Conservation (phyloP, 2,329 filamentous ascomycete genomes). For the Kalmusia sp. region DNA sequence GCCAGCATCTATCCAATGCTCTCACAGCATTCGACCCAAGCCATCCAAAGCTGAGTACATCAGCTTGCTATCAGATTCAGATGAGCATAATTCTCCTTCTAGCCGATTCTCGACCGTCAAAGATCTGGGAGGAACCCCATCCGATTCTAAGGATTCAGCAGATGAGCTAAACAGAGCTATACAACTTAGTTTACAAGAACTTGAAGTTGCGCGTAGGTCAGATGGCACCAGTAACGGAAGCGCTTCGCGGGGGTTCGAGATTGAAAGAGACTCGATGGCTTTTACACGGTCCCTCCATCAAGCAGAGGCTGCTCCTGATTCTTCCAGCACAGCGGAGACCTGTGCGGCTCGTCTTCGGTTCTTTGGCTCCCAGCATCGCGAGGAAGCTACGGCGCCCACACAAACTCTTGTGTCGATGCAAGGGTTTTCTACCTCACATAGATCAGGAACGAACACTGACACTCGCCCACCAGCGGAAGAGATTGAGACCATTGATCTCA, state of each 20-base stretch:
- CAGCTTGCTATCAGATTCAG: slow-evolving; percentile 19
- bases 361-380: slow-evolving; percentile 6
- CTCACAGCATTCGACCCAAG: neutral
- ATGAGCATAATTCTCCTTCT: slow-evolving; percentile 10
- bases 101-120: neutral
- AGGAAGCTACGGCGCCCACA: neutral
- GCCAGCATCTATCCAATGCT: neutral
- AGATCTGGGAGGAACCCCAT: neutral
- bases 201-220: too few relatives aligned
- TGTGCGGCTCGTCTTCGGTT: slow-evolving; percentile 22
- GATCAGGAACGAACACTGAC: too few relatives aligned
- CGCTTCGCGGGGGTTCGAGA: too few relatives aligned
- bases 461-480: neutral
- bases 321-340: slow-evolving; percentile 5
- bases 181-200: slow-evolving; percentile 16
- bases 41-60: neutral
- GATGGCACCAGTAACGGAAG: too few relatives aligned
- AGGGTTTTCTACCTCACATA: neutral
- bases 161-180: slow-evolving; percentile 6
- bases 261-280: neutral
- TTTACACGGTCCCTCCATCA: neutral
- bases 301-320: neutral
- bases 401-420: neutral
- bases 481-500: slow-evolving; percentile 2
- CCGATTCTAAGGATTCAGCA: neutral